Base-by-base conservation (phyloP, 352 stramenopile genomes). In the Blastocystis sp. region DNA sequence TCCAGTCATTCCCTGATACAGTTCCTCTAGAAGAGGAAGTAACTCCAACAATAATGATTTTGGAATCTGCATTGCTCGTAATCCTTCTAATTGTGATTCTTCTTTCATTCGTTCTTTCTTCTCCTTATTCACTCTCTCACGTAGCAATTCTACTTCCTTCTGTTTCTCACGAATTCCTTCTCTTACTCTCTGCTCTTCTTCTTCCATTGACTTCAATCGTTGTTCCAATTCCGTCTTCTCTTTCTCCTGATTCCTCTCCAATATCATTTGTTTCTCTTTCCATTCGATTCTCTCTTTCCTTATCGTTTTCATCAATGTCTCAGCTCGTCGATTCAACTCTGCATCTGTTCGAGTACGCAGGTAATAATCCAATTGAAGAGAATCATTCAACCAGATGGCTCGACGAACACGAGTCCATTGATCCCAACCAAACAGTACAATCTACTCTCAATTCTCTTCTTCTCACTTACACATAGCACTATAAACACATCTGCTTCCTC, bases 321-420 rank as follows among this genome's bases (percentile, higher is more conserved):
- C 74, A 7, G 12, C 35, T 16, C 74, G 74, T 24, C 35, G 7
- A 24, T 37, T 67, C 59, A 85, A 29, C 42, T 85, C 74, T 24
- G 63, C 11, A 42, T 85, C 74, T 24, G 56, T 71, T 1, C 74
- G 74, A n/a, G 74, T 43, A n/a, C 32, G 74, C 35, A 73, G 37
- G 9, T 46, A 85, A 6, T 49, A 39, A 35, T 85, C 74, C 21
- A 43, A 71, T 5, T 37, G 14, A 27, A 85, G 59, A 11, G 24
- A 24, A 39, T 51, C 49, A 7, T 19, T 43, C 42, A 37, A 21
- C 16, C 4, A 19, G 35, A 85, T 69, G 5, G 32, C 46, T 27
- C 12, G 9, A 11, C 59, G 56, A 9, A 69, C 42, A 14, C 35
- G 24, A 9, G 0, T 37, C 74, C 74, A 85, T 35, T 74, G 42